Conservation (phyloP, 371 early-diverging fungal genomes). For the Rhizopus microsporus region DNA sequence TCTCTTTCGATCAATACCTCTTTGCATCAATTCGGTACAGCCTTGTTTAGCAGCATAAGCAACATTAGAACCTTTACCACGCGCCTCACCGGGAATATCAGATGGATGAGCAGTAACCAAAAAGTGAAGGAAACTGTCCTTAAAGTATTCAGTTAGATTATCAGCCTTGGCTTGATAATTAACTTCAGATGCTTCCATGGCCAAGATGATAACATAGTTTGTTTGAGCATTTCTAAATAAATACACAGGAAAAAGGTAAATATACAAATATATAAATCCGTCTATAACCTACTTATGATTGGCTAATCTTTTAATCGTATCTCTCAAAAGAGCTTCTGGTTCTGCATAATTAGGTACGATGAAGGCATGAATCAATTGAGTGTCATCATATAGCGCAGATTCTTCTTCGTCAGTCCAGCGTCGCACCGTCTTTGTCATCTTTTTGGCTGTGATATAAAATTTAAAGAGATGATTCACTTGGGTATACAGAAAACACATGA, state of each 20-base stretch:
- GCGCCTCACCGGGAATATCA: constrained; percentile 69
- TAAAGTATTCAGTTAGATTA: constrained; percentile 49
- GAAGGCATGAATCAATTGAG: constrained; percentile 43
- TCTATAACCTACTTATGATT: constrained; percentile 31
- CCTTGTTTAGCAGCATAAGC: constrained; percentile 62
- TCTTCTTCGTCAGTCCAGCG: constrained; percentile 34
- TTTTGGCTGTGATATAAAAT: constrained; percentile 45
- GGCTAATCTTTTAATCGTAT: constrained; percentile 41
- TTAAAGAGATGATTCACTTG: constrained; percentile 59
- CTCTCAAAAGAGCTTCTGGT: constrained; percentile 42
- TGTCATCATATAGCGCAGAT: not conserved
- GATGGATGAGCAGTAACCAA: constrained; percentile 72
- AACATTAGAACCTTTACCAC: constrained; percentile 78
- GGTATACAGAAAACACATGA: constrained; percentile 50
- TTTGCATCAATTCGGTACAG: constrained; percentile 28
- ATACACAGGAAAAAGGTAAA: not conserved
- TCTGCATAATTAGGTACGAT: constrained; percentile 67
- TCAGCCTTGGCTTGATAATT: constrained; percentile 58
- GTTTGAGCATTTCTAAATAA: constrained; percentile 35
- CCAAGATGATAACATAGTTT: constrained; percentile 59
- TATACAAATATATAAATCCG: not conserved
- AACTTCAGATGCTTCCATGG: constrained; percentile 75
- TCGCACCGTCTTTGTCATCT: constrained; percentile 46
- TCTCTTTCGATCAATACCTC: constrained; percentile 35
- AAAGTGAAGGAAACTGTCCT: constrained; percentile 43